Conservation (phyloP, 2,329 filamentous ascomycete species). For the Aspergillus ochraceus region DNA sequence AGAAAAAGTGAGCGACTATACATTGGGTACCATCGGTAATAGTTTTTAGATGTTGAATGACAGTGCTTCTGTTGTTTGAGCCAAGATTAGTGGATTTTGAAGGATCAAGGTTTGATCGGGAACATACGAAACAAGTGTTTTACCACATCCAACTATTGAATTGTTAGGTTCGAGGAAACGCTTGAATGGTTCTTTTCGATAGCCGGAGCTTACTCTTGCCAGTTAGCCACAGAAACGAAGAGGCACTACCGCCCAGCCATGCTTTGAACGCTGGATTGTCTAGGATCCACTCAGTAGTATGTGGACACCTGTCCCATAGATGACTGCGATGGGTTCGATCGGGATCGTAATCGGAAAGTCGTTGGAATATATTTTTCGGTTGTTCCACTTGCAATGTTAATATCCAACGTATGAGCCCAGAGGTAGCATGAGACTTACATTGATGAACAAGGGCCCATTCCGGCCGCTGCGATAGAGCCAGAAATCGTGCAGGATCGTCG, state of each 20-base stretch:
- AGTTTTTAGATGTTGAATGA: not conserved
- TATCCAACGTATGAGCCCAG: too few species aligned
- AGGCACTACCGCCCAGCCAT: not conserved
- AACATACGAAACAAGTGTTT: not conserved
- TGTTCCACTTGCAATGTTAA: not conserved
- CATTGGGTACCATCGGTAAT: not conserved
- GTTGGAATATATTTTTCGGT: not conserved
- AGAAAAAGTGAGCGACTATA: not conserved
- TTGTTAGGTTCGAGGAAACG: not conserved
- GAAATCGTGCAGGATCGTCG: not conserved
- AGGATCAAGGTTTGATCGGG: not conserved
- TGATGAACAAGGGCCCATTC: not conserved
- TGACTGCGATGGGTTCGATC: not conserved
- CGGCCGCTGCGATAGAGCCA: not conserved
- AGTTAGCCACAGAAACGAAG: not conserved
- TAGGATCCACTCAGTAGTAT: not conserved
- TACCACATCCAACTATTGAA: not conserved
- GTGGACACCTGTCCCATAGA: not conserved
- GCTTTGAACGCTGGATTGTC: not conserved
- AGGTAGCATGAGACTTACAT: not conserved
- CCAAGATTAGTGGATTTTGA: not conserved
- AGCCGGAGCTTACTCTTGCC: not conserved
- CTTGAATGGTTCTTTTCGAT: too few species aligned
- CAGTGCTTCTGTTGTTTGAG: not conserved
- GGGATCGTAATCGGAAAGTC: not conserved